Evolutionary conservation across 495 filamentous ascomycete genomes (phyloP), one percentile per base, ranked within the genome.

Genomic region (Poronia punctata): DNA sequence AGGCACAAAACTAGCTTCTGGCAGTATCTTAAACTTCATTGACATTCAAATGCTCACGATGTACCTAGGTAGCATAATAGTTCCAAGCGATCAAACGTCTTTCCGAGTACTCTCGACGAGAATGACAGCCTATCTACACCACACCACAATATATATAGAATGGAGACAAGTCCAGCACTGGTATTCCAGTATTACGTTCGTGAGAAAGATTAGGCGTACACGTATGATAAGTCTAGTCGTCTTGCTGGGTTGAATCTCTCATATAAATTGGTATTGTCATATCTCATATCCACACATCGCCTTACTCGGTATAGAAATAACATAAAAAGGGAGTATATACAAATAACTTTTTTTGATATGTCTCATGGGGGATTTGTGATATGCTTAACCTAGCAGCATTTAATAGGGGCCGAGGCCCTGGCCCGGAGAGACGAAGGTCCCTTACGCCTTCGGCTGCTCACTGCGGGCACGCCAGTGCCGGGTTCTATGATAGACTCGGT

Each of bases 391-490:
- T 33, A 38, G 28, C 42, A 45, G 16, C 42, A 45, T 16, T 22
- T 45, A 11, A 38, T 31, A 18, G 41, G 9, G 18, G n/a, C 20
- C 15, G 40, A 18, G 18, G 40, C 43, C 26, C 37, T 58, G 43
- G 45, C 35, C 40, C 55, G 46, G 25, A 50, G 43, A 45, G 40
- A 32, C 17, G 52, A 52, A 15, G 48, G 46, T 12, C 50, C 59
- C 52, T 59, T 63, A 46, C 59, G 52, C 43, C 55, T 57, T 29
- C 54, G 46, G 42, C 38, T 55, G 18, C 46, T 44, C 42, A 64
- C 38, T 33, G 50, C 53, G 11, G 50, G 53, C 42, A 56, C 32
- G 15, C 51, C 50, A 34, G 57, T 57, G 10, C 47, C 59, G 10
- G 52, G 46, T 28, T 54, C 32, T 8, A 48, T 42, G 20, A 53